Base-by-base conservation (phyloP, 768 basidiomycete genomes). In the Tricholomella constricta region DNA sequence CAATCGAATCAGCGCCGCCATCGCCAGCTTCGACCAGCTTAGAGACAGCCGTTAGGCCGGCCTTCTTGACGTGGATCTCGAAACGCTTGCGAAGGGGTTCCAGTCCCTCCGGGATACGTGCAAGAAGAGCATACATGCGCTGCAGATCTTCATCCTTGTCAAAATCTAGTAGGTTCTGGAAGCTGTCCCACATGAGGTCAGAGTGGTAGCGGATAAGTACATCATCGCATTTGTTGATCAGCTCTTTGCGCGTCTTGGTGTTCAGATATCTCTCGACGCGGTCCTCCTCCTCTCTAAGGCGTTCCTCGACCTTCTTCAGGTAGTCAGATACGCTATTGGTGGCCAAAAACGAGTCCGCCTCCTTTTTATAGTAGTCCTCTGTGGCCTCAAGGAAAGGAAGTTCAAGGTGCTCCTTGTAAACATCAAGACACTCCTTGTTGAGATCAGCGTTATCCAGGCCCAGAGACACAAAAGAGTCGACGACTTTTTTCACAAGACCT, bases 91-190 rank as follows among this genome's bases (percentile, higher is more conserved):
- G 83, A 55, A 98, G 72, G 0, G 94, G 94, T 64, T 98, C 94
- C 52, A 98, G 75, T 27, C 97, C 97, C 63, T 94, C 89, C 11
- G 86, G 85, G 50, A 98, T 97, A 32, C 97, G 88, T n/a, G 91
- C 88, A 22, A 98, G 79, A 14, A 98, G 79, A 11, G 90, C 83
- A 78, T 98, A 99, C 94, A 98, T 98, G 51, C 96, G 84, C 61
- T 94, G 93, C 27, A 99, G 80, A 67, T 99, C 97, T 68, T 96
- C 92, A 58, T 95, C 90, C 72, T 96, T 89, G 70, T 98, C 96
- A 70, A 83, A 95, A 67, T 98, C 96, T 60, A 96, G 86, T 51
- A 95, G 68, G 27, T 75, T 80, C 71, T 98, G 94, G 83, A 99
- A 98, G 72, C 88, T 94, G 54, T 97, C 94, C 88, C 91, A 93